Evolutionary conservation across 805 yeast genomes (phyloP).

Genomic region (Candida sonorensis): DNA sequence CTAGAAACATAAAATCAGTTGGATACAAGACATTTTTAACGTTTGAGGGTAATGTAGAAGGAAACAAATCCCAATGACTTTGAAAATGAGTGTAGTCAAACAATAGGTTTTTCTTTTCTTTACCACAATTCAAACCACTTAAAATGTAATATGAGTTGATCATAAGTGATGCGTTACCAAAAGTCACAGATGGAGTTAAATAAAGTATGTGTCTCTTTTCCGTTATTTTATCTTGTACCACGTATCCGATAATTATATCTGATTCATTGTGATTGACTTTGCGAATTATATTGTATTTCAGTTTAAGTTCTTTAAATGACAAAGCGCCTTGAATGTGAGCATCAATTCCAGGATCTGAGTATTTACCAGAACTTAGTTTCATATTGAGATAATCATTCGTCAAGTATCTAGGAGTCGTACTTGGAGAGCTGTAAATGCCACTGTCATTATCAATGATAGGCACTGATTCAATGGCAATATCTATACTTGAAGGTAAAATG

Average conservation of each 20-base stretch:
- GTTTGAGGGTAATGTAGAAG: constrained; percentile 5
- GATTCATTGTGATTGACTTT: constrained; percentile 5
- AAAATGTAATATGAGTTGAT: constrained; percentile 7
- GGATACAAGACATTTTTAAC: constrained; percentile 4
- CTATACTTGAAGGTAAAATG: too few relatives aligned
- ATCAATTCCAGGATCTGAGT: not conserved
- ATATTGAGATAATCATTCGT: constrained; percentile 7
- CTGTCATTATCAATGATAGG: too few relatives aligned
- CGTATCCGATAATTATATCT: constrained; percentile 5
- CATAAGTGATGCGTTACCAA: constrained; percentile 9
- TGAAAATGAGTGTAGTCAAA: not conserved
- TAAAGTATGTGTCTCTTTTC: constrained; percentile 3
- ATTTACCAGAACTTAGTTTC: constrained; percentile 1
- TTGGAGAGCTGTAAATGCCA: too few relatives aligned
- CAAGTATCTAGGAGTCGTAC: not conserved
- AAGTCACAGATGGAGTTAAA: constrained; percentile 8
- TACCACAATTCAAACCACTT: constrained; percentile 2
- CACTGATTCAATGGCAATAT: too few relatives aligned
- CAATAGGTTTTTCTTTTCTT: not conserved
- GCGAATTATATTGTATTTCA: constrained; percentile 11
- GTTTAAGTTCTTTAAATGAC: constrained; percentile 2
- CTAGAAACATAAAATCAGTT: not conserved
- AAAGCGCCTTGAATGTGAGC: not conserved
- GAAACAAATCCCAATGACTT: constrained; percentile 2
- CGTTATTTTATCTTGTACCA: constrained; percentile 7